phyloP scores from a whole-genome alignment of 495 filamentous ascomycete species.

The Neurospora sp. region DNA sequence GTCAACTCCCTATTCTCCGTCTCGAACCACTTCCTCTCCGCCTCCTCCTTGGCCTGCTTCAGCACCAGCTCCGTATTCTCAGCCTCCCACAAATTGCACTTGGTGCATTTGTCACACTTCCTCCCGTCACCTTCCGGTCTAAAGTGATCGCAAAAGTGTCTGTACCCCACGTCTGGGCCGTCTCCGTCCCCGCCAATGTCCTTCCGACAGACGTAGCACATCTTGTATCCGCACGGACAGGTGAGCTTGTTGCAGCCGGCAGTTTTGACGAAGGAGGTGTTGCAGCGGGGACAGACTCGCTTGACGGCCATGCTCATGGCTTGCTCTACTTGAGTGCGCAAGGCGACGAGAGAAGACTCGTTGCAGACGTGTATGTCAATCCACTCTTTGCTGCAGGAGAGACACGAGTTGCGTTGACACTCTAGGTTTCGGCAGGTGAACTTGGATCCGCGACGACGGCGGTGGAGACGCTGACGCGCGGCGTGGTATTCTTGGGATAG shows the following conservation, averaged over 20 bases:
- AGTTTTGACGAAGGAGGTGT: slow-evolving; percentile 81
- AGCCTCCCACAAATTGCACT: slow-evolving; percentile 80
- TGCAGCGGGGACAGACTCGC: slow-evolving; percentile 85
- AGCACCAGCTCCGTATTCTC: slow-evolving; percentile 80
- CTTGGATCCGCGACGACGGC: slow-evolving; percentile 54
- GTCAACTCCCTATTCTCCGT: slow-evolving; percentile 47
- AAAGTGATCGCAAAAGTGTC: slow-evolving; percentile 94
- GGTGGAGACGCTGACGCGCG: slow-evolving; percentile 49
- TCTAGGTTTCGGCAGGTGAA: slow-evolving; percentile 61
- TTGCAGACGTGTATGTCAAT: slow-evolving; percentile 67
- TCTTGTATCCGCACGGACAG: slow-evolving; percentile 95
- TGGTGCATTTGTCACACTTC: slow-evolving; percentile 65
- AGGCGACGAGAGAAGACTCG: slow-evolving; percentile 71
- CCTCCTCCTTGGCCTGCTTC: slow-evolving; percentile 61
- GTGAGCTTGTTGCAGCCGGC: slow-evolving; percentile 94
- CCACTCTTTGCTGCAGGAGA: slow-evolving; percentile 59
- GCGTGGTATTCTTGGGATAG: slow-evolving; percentile 34
- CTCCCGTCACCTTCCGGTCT: slow-evolving; percentile 58
- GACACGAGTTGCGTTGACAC: slow-evolving; percentile 64
- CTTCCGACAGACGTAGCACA: slow-evolving; percentile 87
- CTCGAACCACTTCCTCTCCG: slow-evolving; percentile 72
- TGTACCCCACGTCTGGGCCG: slow-evolving; percentile 55
- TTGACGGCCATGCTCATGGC: slow-evolving; percentile 91
- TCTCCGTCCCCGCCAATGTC: slow-evolving; percentile 42
- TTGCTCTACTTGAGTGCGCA: slow-evolving; percentile 79